Evolutionary conservation across 2,329 filamentous ascomycete species (phyloP), one percentile per base, ranked within the genome.

Genomic region (Aspergillus costaricaensis): DNA sequence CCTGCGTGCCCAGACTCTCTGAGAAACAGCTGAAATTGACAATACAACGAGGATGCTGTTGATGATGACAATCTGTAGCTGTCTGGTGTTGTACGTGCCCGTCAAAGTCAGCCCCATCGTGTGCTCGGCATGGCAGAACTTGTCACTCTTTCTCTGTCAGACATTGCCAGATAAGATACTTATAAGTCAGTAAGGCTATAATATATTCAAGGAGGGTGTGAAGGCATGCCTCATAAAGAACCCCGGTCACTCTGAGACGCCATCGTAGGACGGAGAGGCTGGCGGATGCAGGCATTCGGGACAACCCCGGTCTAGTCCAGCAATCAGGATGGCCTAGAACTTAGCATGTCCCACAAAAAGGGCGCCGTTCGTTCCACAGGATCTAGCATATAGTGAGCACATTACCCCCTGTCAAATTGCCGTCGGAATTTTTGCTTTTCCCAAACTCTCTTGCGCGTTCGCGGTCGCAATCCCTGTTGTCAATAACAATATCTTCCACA

Each of bases 21-120:
- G n/a, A 17, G 4, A 3, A 14, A 55, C 52, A 0, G 52, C 23
- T 5, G 38, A 14, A 2, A 55, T 10, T 15, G 52, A 55, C 9
- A 55, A n/a, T 3, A 55, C 21, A 17, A 55, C 36, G 1, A 55
- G 23, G 2, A 55, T 19, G 17, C 38, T 44, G 7, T 55, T 55
- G n/a, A 55, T 32, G 5, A 55, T 19, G 23, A 55, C 52, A 12
- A 55, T 55, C 21, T 44, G 23, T 3, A 55, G 38, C 23, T 55
- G 52, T 38, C 52, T 43, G 6, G 36, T 43, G 38, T 55, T 55
- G 38, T 55, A 55, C 10, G n/a, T 19, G 38, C 52, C 52, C 8
- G 52, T 55, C n/a, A 32, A 36, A 9, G 52, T 55, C 5, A 55
- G 52, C 17, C 23, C 38, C 52, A 55, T 55, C 8, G 12, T 30